Percentiles rank a stretch among this genome's conserved stretches.
Conservation (phyloP, 2,329 filamentous ascomycete genomes). For the Massarina eburnea region DNA sequence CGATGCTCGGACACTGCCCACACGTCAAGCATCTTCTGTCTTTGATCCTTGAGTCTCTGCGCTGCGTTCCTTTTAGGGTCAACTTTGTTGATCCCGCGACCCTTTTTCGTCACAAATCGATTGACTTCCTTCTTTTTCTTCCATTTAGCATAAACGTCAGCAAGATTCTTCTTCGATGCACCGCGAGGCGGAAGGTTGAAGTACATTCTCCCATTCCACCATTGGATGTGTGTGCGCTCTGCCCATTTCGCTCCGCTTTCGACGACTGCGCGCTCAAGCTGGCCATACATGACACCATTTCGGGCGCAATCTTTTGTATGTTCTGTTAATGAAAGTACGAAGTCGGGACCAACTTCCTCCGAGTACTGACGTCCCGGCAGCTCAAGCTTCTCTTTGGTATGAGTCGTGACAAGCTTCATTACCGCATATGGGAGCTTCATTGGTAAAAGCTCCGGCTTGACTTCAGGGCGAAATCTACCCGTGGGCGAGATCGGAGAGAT, state of each 20-base stretch:
- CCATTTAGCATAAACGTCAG: constrained; percentile 23
- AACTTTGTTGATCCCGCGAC: neutral
- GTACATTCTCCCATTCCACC: constrained; percentile 31
- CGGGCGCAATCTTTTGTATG: constrained; percentile 21
- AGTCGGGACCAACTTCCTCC: constrained; percentile 17
- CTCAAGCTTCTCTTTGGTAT: constrained; percentile 21
- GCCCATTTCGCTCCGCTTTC: constrained; percentile 30
- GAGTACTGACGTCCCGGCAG: constrained; percentile 26
- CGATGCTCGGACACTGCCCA: constrained; percentile 22
- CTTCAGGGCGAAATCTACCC: neutral
- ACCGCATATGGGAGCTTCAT: constrained; percentile 22
- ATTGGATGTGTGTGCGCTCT: constrained; percentile 27
- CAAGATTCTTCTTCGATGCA: constrained; percentile 9
- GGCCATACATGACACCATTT: constrained; percentile 23
- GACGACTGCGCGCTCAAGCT: constrained; percentile 23
- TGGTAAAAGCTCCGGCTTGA: constrained; percentile 10
- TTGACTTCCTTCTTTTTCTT: constrained; percentile 4
- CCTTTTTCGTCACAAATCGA: constrained; percentile 5
- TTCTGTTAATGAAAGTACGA: constrained; percentile 22
- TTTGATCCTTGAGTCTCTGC: constrained; percentile 15
- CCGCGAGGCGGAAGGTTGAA: constrained; percentile 20
- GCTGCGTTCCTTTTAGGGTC: constrained; percentile 9
- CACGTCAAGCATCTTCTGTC: constrained; percentile 17
- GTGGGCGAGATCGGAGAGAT: neutral
- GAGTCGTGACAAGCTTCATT: constrained; percentile 25